These are phyloP conservation scores for Waitea zeae DNA, from an alignment of 1,284 basidiomycete species.

Conservation along the genomic window DNA sequence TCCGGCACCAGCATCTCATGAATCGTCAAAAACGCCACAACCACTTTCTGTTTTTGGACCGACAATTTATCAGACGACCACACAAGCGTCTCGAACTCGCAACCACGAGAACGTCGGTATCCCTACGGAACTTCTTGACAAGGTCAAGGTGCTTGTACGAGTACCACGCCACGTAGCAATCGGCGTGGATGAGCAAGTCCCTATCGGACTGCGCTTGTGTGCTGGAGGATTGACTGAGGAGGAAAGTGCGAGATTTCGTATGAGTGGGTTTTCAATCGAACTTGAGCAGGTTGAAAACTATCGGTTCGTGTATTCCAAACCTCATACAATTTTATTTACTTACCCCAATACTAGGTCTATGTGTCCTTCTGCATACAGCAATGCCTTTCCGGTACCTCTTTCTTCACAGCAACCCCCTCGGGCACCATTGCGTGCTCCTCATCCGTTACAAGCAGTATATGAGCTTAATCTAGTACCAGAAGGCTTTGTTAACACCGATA, in stretches of 20 bases:
- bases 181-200: slow-evolving; percentile 24
- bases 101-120: neutral
- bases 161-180: slow-evolving; percentile 33
- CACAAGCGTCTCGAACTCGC: neutral
- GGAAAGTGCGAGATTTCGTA: slow-evolving; percentile 30
- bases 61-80: neutral
- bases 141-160: slow-evolving; percentile 41
- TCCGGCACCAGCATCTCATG: too few relatives aligned
- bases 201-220: slow-evolving; percentile 42
- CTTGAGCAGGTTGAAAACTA: slow-evolving; percentile 45
- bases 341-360: slow-evolving; percentile 16
- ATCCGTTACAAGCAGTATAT: slow-evolving; percentile 33
- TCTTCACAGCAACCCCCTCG: slow-evolving; percentile 40
- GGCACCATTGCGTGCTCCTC: slow-evolving; percentile 30
- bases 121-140: slow-evolving; percentile 33
- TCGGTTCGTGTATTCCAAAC: slow-evolving; percentile 26
- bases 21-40: too few relatives aligned
- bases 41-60: too few relatives aligned
- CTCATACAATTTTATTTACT: neutral
- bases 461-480: slow-evolving; percentile 36
- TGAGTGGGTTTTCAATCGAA: slow-evolving; percentile 35
- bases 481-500: too few relatives aligned
- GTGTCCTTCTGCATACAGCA: slow-evolving; percentile 19
- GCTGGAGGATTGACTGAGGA: slow-evolving; percentile 26
- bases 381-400: slow-evolving; percentile 36